Base-by-base conservation (phyloP, 192 early-diverging fungal genomes). In the Coemansia sp. region DNA sequence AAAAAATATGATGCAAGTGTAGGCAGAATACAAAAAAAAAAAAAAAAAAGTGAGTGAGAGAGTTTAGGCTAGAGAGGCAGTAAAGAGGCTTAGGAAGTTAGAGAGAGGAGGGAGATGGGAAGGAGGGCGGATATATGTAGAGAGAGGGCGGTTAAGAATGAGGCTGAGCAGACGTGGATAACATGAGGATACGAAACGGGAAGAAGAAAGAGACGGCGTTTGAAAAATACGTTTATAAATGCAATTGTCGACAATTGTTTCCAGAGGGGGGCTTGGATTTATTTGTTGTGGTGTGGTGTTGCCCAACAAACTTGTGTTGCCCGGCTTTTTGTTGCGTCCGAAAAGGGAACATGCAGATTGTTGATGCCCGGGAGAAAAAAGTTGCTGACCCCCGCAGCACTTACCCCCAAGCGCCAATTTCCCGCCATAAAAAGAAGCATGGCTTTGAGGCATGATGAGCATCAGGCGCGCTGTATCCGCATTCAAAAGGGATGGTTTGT, bases 111-210 rank as follows among this genome's bases (percentile, higher is more conserved):
- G 31, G 55, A 46, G 36, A 58, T 34, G 59, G 41, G 50, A 34
- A 15, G 14, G 12, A n/a, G 38, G 46, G 29, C 57, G 64, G 51
- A 66, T 66, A 51, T 57, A 66, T 55, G 25, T 27, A 27, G 25
- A 27, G n/a, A 48, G 51, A 34, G 69, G 66, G 60, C 38, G 62
- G 44, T 45, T 23, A 64, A 66, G 31, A 75, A 69, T 69, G 78
- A 69, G 76, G 76, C 76, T 73, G 76, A 70, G 76, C 66, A 69
- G 65, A 62, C 38, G 71, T 51, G 38, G 59, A 67, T 57, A 37
- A 29, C 51, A 73, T 68, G 31, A 68, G 44, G 44, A 48, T 64
- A 64, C 65, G 62, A 48, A 29, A 72, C 31, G 45, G 59, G 62
- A 51, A 63, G 64, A 39, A 66, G 31, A 37, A 17, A 55, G 62